phyloP scores from a whole-genome alignment of 2,329 filamentous ascomycete genomes.

The Mycosphaerelloides madeirae region DNA sequence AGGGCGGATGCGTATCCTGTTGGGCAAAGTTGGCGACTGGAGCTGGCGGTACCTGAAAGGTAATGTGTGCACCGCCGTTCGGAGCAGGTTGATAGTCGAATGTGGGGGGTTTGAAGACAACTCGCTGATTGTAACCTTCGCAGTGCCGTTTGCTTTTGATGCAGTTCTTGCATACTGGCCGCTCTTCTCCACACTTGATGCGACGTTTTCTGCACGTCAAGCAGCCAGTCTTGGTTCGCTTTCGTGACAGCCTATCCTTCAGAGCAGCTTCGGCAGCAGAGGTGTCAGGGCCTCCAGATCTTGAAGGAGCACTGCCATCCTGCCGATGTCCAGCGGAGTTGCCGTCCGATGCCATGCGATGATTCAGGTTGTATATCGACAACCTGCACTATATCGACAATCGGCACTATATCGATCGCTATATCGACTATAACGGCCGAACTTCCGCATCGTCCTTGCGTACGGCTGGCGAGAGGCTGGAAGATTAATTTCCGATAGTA shows the following conservation, averaged over 20 bases:
- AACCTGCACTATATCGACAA: background rate
- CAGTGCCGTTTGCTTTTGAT: constrained; percentile 79
- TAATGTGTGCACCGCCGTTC: constrained; percentile 38
- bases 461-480: background rate
- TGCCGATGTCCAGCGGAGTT: background rate
- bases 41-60: constrained; percentile 30
- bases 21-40: background rate
- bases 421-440: background rate
- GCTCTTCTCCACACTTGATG: constrained; percentile 94
- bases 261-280: constrained; percentile 26
- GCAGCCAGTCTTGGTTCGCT: constrained; percentile 87
- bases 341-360: background rate
- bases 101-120: constrained; percentile 72
- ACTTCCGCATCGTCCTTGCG: background rate
- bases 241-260: constrained; percentile 37
- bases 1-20: constrained; percentile 2
- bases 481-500: background rate
- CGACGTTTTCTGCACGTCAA: constrained; percentile 88
- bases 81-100: constrained; percentile 51
- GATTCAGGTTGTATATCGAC: background rate
- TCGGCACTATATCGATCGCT: too few relatives aligned
- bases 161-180: constrained; percentile 77
- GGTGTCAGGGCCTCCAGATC: constrained; percentile 16
- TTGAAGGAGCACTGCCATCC: background rate
- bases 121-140: constrained; percentile 76